Conservation (phyloP, 495 filamentous ascomycete genomes). For the Sordaria brevicollis region DNA sequence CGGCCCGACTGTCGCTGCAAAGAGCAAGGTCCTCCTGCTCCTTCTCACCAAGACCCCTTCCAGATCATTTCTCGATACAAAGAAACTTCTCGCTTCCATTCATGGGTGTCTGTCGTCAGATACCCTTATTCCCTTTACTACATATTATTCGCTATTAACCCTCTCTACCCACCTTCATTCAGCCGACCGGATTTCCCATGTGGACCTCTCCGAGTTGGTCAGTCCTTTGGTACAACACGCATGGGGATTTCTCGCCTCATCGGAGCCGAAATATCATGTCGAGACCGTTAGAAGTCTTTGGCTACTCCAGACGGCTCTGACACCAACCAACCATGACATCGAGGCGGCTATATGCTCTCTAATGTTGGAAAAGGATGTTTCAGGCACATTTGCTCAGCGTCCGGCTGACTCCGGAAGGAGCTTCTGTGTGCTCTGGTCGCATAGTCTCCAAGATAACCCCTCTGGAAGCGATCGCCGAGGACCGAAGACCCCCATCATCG, state of each 20-base stretch:
- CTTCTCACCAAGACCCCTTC: conserved; percentile 47
- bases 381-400: conserved; percentile 41
- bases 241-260: conserved; percentile 70
- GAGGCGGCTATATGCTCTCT: conserved; percentile 72
- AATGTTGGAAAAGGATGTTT: conserved; percentile 47
- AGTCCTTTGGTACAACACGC: conserved; percentile 56
- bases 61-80: conserved; percentile 41
- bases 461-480: conserved; percentile 33
- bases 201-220: conserved; percentile 55
- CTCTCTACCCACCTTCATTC: conserved; percentile 54
- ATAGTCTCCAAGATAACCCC: conserved; percentile 56
- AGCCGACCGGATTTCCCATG: conserved; percentile 41
- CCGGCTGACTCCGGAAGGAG: conserved; percentile 48
- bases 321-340: conserved; percentile 43
- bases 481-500: conserved; percentile 40
- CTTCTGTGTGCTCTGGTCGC: conserved; percentile 70
- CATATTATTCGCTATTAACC: conserved; percentile 51
- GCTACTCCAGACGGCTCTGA: conserved; percentile 59
- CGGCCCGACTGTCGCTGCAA: conserved; percentile 28
- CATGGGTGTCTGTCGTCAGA: conserved; percentile 29
- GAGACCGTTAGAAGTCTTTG: conserved; percentile 81
- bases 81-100: conserved; percentile 46
- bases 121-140: conserved; percentile 29
- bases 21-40: conserved; percentile 44
- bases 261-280: conserved; percentile 83